A percentile compares a stretch with the other conserved stretches of the same genome.
These are phyloP conservation scores for Aureobasidium mangrovei DNA, from an alignment of 2,329 filamentous ascomycete genomes.

Conservation along the genomic window DNA sequence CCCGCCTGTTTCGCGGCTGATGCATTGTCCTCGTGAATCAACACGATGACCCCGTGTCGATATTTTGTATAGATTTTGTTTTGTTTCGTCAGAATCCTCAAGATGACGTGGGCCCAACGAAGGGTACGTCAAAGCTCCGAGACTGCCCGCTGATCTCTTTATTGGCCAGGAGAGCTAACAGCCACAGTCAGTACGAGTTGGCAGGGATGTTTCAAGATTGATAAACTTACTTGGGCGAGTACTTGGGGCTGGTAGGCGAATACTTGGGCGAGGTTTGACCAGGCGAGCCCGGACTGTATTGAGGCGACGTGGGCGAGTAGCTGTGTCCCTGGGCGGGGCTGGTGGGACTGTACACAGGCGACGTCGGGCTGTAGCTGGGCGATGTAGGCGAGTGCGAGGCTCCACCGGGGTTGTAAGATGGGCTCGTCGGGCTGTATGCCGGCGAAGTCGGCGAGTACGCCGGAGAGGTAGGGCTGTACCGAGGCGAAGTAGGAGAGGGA, in stretches of 20 bases:
- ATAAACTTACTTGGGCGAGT: slow-evolving; percentile 39
- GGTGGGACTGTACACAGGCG: slow-evolving; percentile 50
- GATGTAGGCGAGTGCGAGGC: slow-evolving; percentile 36
- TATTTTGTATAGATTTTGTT: background rate
- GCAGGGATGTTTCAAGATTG: background rate
- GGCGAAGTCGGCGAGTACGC: slow-evolving; percentile 45
- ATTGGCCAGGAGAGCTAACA: slow-evolving; percentile 22
- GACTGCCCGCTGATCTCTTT: slow-evolving; percentile 10
- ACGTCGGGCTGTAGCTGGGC: slow-evolving; percentile 45
- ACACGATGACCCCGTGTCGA: background rate
- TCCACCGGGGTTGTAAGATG: slow-evolving; percentile 23
- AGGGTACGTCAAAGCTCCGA: slow-evolving; percentile 23
- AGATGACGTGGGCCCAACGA: slow-evolving; percentile 26
- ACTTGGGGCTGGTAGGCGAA: slow-evolving; percentile 46
- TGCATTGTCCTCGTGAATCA: background rate
- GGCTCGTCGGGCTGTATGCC: slow-evolving; percentile 33
- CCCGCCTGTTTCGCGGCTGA: slow-evolving; percentile 2
- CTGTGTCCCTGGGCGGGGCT: slow-evolving; percentile 31
- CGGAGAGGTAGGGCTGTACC: slow-evolving; percentile 52
- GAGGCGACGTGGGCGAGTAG: slow-evolving; percentile 26
- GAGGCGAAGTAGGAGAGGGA: slow-evolving; percentile 47
- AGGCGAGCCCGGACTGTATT: slow-evolving; percentile 22
- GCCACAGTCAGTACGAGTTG: background rate
- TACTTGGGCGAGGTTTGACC: slow-evolving; percentile 35
- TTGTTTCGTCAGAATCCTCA: background rate